Percentiles rank a stretch among this genome's conserved stretches.
Evolutionary conservation across 768 basidiomycete species (phyloP).

Genomic region (Leccinellum albellum): DNA sequence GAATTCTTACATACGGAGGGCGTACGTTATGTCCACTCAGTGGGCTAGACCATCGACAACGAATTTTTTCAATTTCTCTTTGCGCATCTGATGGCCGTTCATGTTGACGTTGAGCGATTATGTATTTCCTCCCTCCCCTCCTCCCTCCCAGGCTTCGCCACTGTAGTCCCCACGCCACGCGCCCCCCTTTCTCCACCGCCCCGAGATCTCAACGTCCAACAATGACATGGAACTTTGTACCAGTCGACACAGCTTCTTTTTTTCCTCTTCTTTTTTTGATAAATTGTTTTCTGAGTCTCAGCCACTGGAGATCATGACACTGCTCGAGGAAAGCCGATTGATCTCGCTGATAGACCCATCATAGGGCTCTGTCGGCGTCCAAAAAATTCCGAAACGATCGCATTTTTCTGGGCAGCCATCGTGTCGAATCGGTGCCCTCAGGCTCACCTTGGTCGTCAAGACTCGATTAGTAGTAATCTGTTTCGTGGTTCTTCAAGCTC

Average conservation of each 20-base stretch:
- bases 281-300: not conserved
- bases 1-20: conserved; percentile 12
- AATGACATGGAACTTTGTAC: not conserved
- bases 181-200: not conserved
- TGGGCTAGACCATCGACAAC: not conserved
- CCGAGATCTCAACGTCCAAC: conserved; percentile 6
- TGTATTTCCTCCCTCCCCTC: not conserved
- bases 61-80: not conserved
- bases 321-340: not conserved
- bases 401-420: not conserved
- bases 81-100: conserved; percentile 22
- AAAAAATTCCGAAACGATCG: not conserved
- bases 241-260: not conserved
- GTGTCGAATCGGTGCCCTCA: not conserved
- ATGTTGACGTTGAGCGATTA: conserved; percentile 12
- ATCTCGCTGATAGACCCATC: not conserved
- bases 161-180: not conserved
- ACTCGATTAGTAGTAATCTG: not conserved
- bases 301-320: not conserved
- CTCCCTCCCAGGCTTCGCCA: not conserved
- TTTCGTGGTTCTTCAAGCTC: not conserved
- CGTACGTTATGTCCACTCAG: not conserved
- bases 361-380: not conserved
- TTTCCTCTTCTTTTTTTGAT: not conserved
- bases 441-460: not conserved